Percentiles rank a stretch among this genome's conserved stretches.
Evolutionary conservation across 208 protist genomes (phyloP).

Genomic region (Porcisia hertigi): DNA sequence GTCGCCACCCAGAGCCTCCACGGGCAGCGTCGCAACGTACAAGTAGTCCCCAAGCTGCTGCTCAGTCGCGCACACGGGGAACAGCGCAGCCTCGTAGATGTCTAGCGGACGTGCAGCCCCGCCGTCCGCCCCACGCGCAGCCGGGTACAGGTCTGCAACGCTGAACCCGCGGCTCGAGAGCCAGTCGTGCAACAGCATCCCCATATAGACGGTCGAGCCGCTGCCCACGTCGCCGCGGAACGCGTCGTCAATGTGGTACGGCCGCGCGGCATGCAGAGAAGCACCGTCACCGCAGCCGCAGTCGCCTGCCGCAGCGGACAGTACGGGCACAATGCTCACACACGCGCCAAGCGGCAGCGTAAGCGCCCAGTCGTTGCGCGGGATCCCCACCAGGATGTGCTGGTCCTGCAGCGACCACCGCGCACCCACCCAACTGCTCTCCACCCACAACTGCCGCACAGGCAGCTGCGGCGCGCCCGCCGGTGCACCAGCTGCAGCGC

Average conservation of each 20-base stretch:
- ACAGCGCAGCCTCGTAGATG: constrained; percentile 37
- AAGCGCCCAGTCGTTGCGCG: constrained; percentile 44
- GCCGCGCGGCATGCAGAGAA: constrained; percentile 27
- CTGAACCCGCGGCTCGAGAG: constrained; percentile 25
- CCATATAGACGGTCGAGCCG: constrained; percentile 38
- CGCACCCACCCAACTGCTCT: constrained; percentile 41
- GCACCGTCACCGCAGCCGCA: neutral
- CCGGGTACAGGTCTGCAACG: constrained; percentile 24
- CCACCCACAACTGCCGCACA: constrained; percentile 40
- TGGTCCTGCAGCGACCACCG: constrained; percentile 27
- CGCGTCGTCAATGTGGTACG: constrained; percentile 45
- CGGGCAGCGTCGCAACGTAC: constrained; percentile 26
- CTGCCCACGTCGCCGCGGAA: constrained; percentile 35
- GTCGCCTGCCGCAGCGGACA: neutral
- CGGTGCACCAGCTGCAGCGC: neutral
- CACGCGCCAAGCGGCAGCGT: constrained; percentile 33
- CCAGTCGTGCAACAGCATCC: constrained; percentile 32
- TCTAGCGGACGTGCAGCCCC: constrained; percentile 12
- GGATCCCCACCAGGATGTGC: constrained; percentile 50
- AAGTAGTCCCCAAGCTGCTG: constrained; percentile 36
- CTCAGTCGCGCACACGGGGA: constrained; percentile 34
- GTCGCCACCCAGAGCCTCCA: neutral
- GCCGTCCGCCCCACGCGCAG: neutral
- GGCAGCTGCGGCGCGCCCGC: neutral
- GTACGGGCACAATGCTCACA: constrained; percentile 39